These are phyloP conservation scores for Scutellaria galericulata DNA, from an alignment of 257 asterid genomes.

Conservation along the genomic window DNA sequence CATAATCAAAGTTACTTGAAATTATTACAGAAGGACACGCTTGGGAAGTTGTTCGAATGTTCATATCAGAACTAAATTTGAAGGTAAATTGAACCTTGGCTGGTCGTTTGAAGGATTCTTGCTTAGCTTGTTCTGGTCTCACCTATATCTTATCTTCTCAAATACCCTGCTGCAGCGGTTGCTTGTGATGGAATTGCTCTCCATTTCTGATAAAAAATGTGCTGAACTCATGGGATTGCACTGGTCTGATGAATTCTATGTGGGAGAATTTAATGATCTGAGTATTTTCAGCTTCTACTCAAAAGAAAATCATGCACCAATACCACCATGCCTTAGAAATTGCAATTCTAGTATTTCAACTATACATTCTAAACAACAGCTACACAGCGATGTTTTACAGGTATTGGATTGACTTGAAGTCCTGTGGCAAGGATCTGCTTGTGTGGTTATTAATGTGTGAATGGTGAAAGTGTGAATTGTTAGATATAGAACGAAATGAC, in stretches of 20 bases:
- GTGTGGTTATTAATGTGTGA: constrained; percentile 20
- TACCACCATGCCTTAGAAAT: constrained; percentile 43
- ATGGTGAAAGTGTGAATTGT: neutral
- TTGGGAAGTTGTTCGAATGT: constrained; percentile 71
- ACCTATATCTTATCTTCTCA: constrained; percentile 30
- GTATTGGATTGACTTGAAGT: constrained; percentile 37
- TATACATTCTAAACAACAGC: constrained; percentile 41
- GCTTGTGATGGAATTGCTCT: constrained; percentile 72
- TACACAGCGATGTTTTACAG: constrained; percentile 62
- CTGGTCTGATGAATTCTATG: constrained; percentile 76
- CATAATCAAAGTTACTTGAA: constrained; percentile 25
- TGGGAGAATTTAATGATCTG: constrained; percentile 69
- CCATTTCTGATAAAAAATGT: constrained; percentile 46
- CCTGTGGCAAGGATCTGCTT: neutral
- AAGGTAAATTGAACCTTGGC: constrained; percentile 54
- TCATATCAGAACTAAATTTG: constrained; percentile 59
- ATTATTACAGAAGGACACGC: constrained; percentile 68
- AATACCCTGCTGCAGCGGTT: constrained; percentile 60
- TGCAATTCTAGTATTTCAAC: constrained; percentile 39
- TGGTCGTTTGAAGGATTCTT: constrained; percentile 29
- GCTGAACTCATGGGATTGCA: constrained; percentile 40
- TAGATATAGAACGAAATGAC: constrained; percentile 2
- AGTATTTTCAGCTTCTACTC: constrained; percentile 50
- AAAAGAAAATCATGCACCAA: constrained; percentile 45
- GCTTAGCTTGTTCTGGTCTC: neutral